Conservation (phyloP, 140 eudicot species). For the Senecio squalidus region DNA sequence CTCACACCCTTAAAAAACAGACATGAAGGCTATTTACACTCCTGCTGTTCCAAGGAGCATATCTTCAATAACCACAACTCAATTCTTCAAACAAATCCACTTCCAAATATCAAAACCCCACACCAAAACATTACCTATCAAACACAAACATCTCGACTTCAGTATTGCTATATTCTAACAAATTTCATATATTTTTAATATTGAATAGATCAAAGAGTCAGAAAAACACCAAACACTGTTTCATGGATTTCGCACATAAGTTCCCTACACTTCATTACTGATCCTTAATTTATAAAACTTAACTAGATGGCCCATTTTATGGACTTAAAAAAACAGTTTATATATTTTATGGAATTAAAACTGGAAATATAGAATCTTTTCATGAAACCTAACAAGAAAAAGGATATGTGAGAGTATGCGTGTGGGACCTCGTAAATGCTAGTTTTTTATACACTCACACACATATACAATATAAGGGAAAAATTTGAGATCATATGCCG, state of each 20-base stretch:
- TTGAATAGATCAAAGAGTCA: too few relatives aligned
- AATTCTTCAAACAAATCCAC: conserved; percentile 13
- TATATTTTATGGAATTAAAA: too few relatives aligned
- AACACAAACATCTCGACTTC: conserved; percentile 12
- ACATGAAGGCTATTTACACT: conserved; percentile 67
- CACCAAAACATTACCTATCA: conserved; percentile 25
- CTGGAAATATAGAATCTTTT: too few relatives aligned
- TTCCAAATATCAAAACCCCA: conserved; percentile 34
- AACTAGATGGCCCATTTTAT: too few relatives aligned
- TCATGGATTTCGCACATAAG: too few relatives aligned
- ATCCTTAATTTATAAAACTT: too few relatives aligned
- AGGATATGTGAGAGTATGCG: background rate
- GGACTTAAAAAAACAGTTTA: too few relatives aligned
- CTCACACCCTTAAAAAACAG: conserved; percentile 48
- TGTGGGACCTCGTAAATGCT: background rate
- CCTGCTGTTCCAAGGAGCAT: conserved; percentile 15
- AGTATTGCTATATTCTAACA: background rate
- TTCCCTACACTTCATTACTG: too few relatives aligned
- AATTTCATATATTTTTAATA: too few relatives aligned
- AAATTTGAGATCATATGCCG: conserved; percentile 1
- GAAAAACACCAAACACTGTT: too few relatives aligned
- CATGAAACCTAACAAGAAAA: too few relatives aligned
- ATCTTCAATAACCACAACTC: conserved; percentile 20
- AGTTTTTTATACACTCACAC: background rate
- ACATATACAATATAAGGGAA: background rate